Evolutionary conservation across 257 asterid species (phyloP).

Genomic region (Solanum ahanhuiri): DNA sequence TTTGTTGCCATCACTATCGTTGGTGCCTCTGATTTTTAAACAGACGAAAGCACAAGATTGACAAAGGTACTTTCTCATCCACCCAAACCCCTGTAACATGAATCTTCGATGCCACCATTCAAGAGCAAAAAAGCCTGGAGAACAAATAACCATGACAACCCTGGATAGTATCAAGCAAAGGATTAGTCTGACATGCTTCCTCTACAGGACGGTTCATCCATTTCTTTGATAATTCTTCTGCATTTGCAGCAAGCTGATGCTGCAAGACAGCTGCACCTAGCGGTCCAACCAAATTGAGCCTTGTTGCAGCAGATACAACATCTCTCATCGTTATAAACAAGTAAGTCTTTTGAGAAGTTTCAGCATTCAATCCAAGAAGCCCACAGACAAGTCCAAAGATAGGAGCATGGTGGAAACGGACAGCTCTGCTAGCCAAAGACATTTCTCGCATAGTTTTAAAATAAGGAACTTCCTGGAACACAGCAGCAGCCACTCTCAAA

Average conservation of each 20-base stretch:
- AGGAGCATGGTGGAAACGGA: slow-evolving; percentile 74
- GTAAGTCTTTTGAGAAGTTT: slow-evolving; percentile 61
- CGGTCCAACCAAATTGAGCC: slow-evolving; percentile 85
- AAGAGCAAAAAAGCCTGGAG: slow-evolving; percentile 89
- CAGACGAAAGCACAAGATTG: not conserved
- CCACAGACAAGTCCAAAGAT: slow-evolving; percentile 77
- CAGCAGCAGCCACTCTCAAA: slow-evolving; percentile 69
- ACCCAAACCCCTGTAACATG: not conserved
- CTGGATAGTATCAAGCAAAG: slow-evolving; percentile 78
- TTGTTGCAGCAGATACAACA: slow-evolving; percentile 79
- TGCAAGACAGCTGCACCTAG: slow-evolving; percentile 79
- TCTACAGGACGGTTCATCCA: slow-evolving; percentile 76
- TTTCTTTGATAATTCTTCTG: slow-evolving; percentile 49
- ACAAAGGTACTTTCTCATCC: not conserved
- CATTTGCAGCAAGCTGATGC: slow-evolving; percentile 47
- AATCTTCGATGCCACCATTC: slow-evolving; percentile 3
- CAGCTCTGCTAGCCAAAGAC: slow-evolving; percentile 31
- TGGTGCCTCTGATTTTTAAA: not conserved
- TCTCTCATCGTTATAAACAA: slow-evolving; percentile 87
- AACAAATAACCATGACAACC: slow-evolving; percentile 94
- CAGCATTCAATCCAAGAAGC: slow-evolving; percentile 53
- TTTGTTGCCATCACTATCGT: not conserved
- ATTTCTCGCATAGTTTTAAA: slow-evolving; percentile 44
- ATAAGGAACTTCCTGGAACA: slow-evolving; percentile 49
- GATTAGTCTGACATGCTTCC: slow-evolving; percentile 89